Evolutionary conservation across 2,329 filamentous ascomycete genomes (phyloP).

Genomic region (Paradendryphiella salina): DNA sequence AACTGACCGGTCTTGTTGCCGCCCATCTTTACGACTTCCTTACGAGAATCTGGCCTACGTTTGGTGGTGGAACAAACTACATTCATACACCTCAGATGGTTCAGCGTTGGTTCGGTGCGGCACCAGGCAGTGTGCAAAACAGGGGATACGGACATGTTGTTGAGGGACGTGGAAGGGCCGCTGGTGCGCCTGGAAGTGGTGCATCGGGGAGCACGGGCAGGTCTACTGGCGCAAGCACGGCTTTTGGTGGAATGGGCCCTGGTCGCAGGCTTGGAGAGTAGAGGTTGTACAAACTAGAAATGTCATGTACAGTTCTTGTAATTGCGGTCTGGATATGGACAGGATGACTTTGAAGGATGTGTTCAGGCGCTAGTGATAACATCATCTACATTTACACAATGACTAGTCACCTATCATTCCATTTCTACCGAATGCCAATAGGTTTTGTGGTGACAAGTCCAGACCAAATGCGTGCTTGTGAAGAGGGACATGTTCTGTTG

Average conservation of each 20-base stretch:
- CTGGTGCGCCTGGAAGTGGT: constrained; percentile 19
- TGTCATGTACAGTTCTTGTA: background rate
- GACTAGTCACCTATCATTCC: no score
- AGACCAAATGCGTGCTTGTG: no score
- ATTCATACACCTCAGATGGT: constrained; percentile 75
- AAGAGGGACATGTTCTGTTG: no score
- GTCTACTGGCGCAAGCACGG: constrained; percentile 32
- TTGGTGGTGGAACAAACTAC: constrained; percentile 79
- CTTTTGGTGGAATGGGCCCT: constrained; percentile 35
- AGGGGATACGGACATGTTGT: constrained; percentile 67
- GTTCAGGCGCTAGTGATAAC: background rate
- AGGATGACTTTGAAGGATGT: no score
- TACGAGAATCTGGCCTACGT: constrained; percentile 82
- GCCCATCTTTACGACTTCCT: constrained; percentile 92
- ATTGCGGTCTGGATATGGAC: background rate
- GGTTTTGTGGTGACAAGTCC: no score
- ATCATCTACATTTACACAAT: background rate
- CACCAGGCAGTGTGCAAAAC: constrained; percentile 49
- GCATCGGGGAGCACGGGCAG: constrained; percentile 25
- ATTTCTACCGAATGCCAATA: no score
- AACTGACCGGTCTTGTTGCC: constrained; percentile 78
- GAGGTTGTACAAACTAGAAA: constrained; percentile 6
- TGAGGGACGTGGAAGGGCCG: constrained; percentile 36
- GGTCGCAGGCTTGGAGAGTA: constrained; percentile 39
- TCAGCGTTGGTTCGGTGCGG: constrained; percentile 64